Evolutionary conservation across 176 grass and related monocot genomes (phyloP).

Genomic region (Hyparrhenia diplandra): DNA sequence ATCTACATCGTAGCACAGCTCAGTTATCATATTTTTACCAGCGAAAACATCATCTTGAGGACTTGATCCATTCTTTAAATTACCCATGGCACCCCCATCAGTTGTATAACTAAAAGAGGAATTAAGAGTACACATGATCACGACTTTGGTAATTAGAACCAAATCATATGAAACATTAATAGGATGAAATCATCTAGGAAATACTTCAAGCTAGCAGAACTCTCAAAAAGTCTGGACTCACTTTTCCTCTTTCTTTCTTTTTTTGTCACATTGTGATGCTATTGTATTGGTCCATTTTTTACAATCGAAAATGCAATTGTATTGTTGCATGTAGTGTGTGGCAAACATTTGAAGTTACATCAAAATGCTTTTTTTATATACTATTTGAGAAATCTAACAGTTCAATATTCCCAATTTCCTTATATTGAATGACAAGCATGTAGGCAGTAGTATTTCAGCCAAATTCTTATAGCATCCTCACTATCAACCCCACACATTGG

Average conservation of each 20-base stretch:
- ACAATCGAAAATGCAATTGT: background rate
- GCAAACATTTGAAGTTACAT: slow-evolving; percentile 5
- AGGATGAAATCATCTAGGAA: background rate
- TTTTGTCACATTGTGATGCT: slow-evolving; percentile 5
- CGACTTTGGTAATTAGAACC: background rate
- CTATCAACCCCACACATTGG: background rate
- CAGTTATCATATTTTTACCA: slow-evolving; percentile 44
- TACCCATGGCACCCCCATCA: slow-evolving; percentile 59
- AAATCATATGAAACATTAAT: slow-evolving; percentile 1
- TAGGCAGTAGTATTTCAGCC: background rate
- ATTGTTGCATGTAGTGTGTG: background rate
- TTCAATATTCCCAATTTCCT: background rate
- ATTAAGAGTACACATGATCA: slow-evolving; percentile 19
- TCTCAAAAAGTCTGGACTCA: background rate
- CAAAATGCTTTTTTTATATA: background rate
- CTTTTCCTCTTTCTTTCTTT: background rate
- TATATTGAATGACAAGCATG: background rate
- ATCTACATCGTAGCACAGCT: background rate
- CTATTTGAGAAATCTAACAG: background rate
- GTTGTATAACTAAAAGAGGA: slow-evolving; percentile 86
- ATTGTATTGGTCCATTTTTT: background rate
- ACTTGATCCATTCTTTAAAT: slow-evolving; percentile 76
- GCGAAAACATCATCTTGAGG: slow-evolving; percentile 73
- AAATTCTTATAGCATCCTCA: slow-evolving; percentile 5
- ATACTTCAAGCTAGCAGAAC: background rate